These are phyloP conservation scores for Lactuca saligna DNA, from an alignment of 129 eudicot genomes.

Conservation along the genomic window DNA sequence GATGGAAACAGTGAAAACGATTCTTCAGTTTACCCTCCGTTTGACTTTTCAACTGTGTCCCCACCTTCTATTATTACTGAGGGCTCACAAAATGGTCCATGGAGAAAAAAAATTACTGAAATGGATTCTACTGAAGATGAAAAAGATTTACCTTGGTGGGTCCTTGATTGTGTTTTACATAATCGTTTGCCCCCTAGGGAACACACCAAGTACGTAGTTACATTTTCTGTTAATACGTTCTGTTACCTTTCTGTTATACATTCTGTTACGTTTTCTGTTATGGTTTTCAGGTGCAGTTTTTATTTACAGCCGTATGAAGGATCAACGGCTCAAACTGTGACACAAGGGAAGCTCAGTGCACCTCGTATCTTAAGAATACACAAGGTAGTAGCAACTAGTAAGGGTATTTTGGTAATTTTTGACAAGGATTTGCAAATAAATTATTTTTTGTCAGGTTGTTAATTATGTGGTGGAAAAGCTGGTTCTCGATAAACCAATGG, in stretches of 20 bases:
- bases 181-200: constrained; percentile 97
- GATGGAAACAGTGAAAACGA: constrained; percentile 81
- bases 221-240: neutral
- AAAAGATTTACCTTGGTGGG: constrained; percentile 95
- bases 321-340: constrained; percentile 77
- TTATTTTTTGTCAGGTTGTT: constrained; percentile 60
- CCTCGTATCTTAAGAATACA: constrained; percentile 97
- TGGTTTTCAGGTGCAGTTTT: constrained; percentile 82
- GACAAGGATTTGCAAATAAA: constrained; percentile 1
- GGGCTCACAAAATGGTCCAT: constrained; percentile 90
- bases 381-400: constrained; percentile 44
- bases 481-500: constrained; percentile 92
- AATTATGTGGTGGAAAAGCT: constrained; percentile 94
- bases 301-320: constrained; percentile 92
- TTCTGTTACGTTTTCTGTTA: neutral
- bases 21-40: constrained; percentile 79
- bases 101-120: constrained; percentile 92
- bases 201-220: constrained; percentile 87
- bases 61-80: constrained; percentile 98
- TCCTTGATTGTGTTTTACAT: constrained; percentile 76
- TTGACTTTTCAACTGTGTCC: constrained; percentile 72
- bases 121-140: constrained; percentile 93
- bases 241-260: neutral
- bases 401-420: neutral
- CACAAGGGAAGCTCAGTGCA: constrained; percentile 96